Evolutionary conservation across 768 basidiomycete genomes (phyloP).

Genomic region (Clathrus columnatus): DNA sequence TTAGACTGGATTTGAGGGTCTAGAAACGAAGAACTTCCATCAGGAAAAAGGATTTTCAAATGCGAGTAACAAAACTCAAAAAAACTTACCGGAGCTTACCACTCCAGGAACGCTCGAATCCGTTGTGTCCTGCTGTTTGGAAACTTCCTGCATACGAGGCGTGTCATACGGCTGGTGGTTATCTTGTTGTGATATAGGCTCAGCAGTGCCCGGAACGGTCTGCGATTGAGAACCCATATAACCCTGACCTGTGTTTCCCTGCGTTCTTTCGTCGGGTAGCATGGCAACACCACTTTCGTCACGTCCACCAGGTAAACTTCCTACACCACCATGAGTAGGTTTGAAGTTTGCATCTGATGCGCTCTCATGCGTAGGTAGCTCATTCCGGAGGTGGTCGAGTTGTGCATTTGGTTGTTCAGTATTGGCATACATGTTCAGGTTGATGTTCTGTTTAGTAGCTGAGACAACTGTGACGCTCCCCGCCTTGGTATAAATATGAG

Average conservation of each 20-base stretch:
- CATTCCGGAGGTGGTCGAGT: neutral
- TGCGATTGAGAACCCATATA: no score
- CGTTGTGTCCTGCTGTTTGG: neutral
- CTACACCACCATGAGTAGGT: neutral
- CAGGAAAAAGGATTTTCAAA: neutral
- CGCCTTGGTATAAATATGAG: neutral
- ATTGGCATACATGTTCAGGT: neutral
- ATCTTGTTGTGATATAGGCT: no score
- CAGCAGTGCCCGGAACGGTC: no score
- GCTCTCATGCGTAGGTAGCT: neutral
- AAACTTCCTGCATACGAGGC: neutral
- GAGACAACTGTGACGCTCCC: neutral
- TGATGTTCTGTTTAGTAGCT: neutral
- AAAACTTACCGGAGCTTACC: neutral
- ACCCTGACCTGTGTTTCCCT: no score
- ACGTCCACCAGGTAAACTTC: conserved; percentile 38
- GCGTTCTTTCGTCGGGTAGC: conserved; percentile 36
- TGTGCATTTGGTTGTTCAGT: conserved; percentile 41
- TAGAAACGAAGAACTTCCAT: neutral
- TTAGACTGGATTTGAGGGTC: neutral
- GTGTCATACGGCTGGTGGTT: neutral
- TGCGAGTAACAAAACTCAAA: neutral
- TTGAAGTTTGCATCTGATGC: neutral
- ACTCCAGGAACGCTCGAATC: neutral
- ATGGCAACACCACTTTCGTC: conserved; percentile 39